These are phyloP conservation scores for Phytophthora cajani DNA, from an alignment of 352 stramenopile species.

Conservation along the genomic window DNA sequence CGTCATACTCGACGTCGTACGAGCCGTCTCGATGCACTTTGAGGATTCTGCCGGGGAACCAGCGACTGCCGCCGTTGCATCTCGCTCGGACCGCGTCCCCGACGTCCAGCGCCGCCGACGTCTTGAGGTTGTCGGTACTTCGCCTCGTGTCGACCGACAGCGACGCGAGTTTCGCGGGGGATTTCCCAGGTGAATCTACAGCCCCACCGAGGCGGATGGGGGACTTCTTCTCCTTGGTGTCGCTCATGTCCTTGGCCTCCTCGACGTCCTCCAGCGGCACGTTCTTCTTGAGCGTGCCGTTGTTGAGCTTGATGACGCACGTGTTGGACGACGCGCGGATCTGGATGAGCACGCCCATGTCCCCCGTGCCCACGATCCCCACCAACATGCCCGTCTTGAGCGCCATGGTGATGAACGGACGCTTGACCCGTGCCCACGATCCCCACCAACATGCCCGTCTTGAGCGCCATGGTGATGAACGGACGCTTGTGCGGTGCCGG, in stretches of 20 bases:
- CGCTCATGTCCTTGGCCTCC: slow-evolving; percentile 47
- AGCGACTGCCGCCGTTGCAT: slow-evolving; percentile 77
- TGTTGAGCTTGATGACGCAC: slow-evolving; percentile 76
- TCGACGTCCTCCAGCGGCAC: slow-evolving; percentile 68
- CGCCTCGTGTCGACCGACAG: slow-evolving; percentile 16
- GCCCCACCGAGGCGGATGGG: slow-evolving; percentile 50
- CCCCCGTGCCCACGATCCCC: slow-evolving; percentile 53
- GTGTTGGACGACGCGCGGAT: slow-evolving; percentile 65
- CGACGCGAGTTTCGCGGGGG: slow-evolving; percentile 25
- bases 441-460: slow-evolving; percentile 64
- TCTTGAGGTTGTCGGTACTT: slow-evolving; percentile 17
- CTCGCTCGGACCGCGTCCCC: slow-evolving; percentile 37
- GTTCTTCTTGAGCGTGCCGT: slow-evolving; percentile 71
- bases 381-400: slow-evolving; percentile 70
- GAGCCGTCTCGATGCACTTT: slow-evolving; percentile 62
- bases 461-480: slow-evolving; percentile 44
- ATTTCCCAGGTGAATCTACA: slow-evolving; percentile 17
- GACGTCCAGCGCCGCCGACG: slow-evolving; percentile 12
- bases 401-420: slow-evolving; percentile 32
- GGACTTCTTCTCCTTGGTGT: slow-evolving; percentile 46
- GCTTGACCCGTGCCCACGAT: slow-evolving; percentile 45
- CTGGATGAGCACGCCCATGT: slow-evolving; percentile 70
- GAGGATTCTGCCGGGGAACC: slow-evolving; percentile 68
- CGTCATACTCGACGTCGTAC: slow-evolving; percentile 69
- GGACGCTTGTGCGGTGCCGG: background rate